Conservation (phyloP, 306 rosid species). For the Herpetospermum pedunculosum region DNA sequence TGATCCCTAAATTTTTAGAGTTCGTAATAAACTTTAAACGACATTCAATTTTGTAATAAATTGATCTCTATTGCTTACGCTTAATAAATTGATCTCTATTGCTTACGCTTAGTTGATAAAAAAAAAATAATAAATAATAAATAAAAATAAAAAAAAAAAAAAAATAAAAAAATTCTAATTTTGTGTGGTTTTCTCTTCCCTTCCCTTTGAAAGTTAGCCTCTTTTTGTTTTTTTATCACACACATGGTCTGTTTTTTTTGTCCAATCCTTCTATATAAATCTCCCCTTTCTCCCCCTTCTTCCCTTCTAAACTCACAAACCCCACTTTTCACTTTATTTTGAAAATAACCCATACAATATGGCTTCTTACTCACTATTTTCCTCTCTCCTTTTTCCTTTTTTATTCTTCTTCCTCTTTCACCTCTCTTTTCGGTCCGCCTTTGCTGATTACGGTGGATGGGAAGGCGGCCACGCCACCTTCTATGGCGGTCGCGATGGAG, state of each 20-base stretch:
- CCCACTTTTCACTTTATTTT: neutral
- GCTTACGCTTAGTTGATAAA: too few relatives aligned
- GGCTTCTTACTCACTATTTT: slow-evolving; percentile 21
- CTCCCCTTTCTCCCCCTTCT: slow-evolving; percentile 12
- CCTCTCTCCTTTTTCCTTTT: slow-evolving; percentile 33
- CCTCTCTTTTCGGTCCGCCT: slow-evolving; percentile 30
- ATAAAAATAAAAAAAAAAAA: neutral
- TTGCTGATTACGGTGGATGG: slow-evolving; percentile 70
- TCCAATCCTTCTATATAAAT: slow-evolving; percentile 41
- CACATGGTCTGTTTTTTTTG: slow-evolving; percentile 5
- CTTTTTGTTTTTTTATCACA: neutral
- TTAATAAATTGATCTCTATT: too few relatives aligned
- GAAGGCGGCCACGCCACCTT: slow-evolving; percentile 83
- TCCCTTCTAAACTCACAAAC: neutral
- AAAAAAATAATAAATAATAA: too few relatives aligned
- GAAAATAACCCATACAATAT: neutral
- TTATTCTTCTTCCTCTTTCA: too few relatives aligned
- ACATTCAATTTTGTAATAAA: too few relatives aligned
- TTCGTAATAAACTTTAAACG: too few relatives aligned
- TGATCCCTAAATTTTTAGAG: too few relatives aligned
- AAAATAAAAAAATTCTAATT: neutral
- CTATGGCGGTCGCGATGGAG: slow-evolving; percentile 97
- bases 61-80: too few relatives aligned
- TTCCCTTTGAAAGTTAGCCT: neutral
- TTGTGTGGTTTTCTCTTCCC: too few relatives aligned